A percentile compares a stretch with the other conserved stretches of the same genome.
phyloP scores from a whole-genome alignment of 352 stramenopile genomes.

The Globisporangium sylvaticum region DNA sequence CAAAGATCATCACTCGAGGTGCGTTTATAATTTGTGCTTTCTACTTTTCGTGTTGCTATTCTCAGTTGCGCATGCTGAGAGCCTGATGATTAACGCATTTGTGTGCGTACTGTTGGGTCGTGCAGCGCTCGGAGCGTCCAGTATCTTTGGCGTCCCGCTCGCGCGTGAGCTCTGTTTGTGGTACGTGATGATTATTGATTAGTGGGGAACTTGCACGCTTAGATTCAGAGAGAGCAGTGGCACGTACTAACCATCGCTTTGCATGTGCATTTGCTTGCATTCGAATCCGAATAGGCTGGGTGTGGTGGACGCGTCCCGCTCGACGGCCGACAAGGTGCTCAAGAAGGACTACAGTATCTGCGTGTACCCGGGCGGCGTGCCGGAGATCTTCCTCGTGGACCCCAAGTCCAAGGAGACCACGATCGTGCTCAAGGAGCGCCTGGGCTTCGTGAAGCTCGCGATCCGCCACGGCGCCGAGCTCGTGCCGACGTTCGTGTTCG shows the following conservation, averaged over 20 bases:
- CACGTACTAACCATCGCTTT: neutral
- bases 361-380: constrained; percentile 71
- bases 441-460: constrained; percentile 80
- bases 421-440: constrained; percentile 72
- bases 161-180: constrained; percentile 22
- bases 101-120: neutral
- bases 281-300: constrained; percentile 30
- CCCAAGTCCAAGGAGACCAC: constrained; percentile 69
- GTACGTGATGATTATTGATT: neutral
- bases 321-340: constrained; percentile 70
- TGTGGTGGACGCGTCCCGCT: constrained; percentile 67
- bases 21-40: neutral
- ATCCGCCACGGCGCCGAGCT: constrained; percentile 73
- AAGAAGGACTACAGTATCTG: constrained; percentile 61
- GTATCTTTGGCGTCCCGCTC: constrained; percentile 21
- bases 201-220: neutral
- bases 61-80: neutral
- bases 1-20: constrained; percentile 22
- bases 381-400: constrained; percentile 76
- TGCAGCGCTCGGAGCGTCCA: constrained; percentile 14
- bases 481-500: constrained; percentile 75
- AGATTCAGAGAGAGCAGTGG: neutral
- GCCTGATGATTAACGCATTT: neutral
- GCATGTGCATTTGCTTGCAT: neutral
- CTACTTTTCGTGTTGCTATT: neutral